Percentiles rank a stretch among this genome's conserved stretches.
phyloP scores from a whole-genome alignment of 75 land plant species.

The Selaginella tamariscina region DNA sequence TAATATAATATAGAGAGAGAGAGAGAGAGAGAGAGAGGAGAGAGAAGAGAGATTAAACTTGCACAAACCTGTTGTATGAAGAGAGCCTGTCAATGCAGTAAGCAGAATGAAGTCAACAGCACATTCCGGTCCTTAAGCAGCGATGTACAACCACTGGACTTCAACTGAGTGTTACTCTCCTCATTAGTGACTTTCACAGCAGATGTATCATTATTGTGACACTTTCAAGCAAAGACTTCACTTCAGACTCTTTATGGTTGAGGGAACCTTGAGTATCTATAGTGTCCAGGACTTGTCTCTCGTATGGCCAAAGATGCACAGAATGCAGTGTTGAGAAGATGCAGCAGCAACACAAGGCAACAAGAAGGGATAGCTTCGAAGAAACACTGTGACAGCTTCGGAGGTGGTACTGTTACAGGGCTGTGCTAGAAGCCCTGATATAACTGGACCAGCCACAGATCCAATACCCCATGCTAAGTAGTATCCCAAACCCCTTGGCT shows the following conservation, averaged over 20 bases:
- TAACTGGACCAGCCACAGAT: constrained; percentile 18
- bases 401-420: constrained; percentile 19
- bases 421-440: constrained; percentile 22
- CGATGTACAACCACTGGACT: too few species aligned
- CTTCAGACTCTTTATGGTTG: too few species aligned
- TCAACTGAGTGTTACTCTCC: too few species aligned
- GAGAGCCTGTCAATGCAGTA: constrained; percentile 22
- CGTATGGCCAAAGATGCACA: constrained; percentile 11
- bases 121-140: constrained; percentile 18
- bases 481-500: constrained; percentile 28
- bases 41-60: neutral
- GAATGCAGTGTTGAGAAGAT: constrained; percentile 16
- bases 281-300: constrained; percentile 31
- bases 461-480: constrained; percentile 30
- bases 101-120: constrained; percentile 20
- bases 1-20: too few species aligned
- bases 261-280: too few species aligned
- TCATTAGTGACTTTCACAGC: too few species aligned
- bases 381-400: constrained; percentile 7
- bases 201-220: too few species aligned
- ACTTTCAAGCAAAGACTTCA: too few species aligned
- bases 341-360: constrained; percentile 23
- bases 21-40: too few species aligned
- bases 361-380: constrained; percentile 17
- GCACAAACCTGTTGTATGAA: constrained; percentile 22